Conservation (phyloP, 2,329 filamentous ascomycete species). For the Sporothrix schenckii region DNA sequence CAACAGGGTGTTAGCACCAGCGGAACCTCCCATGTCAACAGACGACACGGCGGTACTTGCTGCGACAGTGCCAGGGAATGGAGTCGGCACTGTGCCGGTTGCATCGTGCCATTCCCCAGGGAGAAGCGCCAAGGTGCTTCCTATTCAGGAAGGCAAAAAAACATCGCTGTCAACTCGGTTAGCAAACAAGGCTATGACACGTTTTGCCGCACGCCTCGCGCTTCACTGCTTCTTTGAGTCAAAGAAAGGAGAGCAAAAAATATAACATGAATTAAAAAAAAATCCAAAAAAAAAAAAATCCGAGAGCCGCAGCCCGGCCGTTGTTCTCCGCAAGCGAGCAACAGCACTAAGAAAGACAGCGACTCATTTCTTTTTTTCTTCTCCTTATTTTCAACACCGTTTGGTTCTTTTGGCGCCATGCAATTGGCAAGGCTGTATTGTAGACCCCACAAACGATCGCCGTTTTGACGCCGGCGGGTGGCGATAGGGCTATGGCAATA, state of each 20-base stretch:
- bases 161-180: no score
- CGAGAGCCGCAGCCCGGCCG: slow-evolving; percentile 2
- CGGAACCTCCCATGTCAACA: background rate
- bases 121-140: slow-evolving; percentile 18
- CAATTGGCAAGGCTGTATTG: no score
- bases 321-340: slow-evolving; percentile 7
- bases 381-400: background rate
- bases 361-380: background rate
- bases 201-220: background rate
- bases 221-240: background rate
- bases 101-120: background rate
- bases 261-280: no score
- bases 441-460: slow-evolving; percentile 5
- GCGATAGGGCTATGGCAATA: background rate
- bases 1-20: background rate
- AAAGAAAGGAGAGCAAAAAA: no score
- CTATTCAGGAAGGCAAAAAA: slow-evolving; percentile 11
- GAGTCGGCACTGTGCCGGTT: background rate
- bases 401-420: no score
- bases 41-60: background rate
- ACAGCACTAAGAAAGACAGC: background rate
- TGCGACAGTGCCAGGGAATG: background rate
- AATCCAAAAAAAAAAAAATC: background rate
- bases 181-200: background rate
- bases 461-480: background rate